Evolutionary conservation across 1,284 basidiomycete genomes (phyloP), one percentile per base, ranked within the genome.

Genomic region (Malassezia pachydermatis): DNA sequence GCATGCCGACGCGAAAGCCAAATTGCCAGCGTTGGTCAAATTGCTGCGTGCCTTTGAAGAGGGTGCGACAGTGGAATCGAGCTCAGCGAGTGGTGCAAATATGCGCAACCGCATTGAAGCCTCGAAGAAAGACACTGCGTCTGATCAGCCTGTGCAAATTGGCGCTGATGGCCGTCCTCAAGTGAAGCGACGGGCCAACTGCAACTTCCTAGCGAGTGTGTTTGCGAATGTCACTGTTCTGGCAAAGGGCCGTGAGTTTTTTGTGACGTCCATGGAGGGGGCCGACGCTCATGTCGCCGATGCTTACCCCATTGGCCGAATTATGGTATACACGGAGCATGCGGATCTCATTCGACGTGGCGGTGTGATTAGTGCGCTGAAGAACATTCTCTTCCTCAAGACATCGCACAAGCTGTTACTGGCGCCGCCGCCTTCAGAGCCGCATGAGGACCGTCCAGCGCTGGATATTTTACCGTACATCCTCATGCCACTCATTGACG

Each of bases 401-500:
- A 59, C 59, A 8, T 60, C 58, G 9, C 67, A 70, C 54, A 55
- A 57, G 41, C 51, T 65, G 7, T 57, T 71, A 4, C 40, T 70
- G 8, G 66, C 65, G 4, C 65, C 68, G 24, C 54, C 65, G 19
- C 53, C 58, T 1, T 32, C 14, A 2, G 47, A 52, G n/a, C 27
- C 16, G 25, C 13, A 34, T 16, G 49, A 54, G 44, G 60, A 57
- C n/a, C 54, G 59, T 3, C 59, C 67, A 2, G 59, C 65, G 4
- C 51, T 70, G n/a, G 68, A 71, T 40, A 45, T 67, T n/a, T 53
- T 71, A 14, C 67, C 68, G 1, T 63, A 62, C 38, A 77, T 99
- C 9, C 76, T 98, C 1, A 78, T 92, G 4, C 92, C 92, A 0
- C 78, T 99, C 2, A 89, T 90, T 55, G 90, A 90, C 4, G 84